A percentile compares a stretch with the other conserved stretches of the same genome.
Conservation (phyloP, 805 yeast genomes). For the Candida parachauliodes region DNA sequence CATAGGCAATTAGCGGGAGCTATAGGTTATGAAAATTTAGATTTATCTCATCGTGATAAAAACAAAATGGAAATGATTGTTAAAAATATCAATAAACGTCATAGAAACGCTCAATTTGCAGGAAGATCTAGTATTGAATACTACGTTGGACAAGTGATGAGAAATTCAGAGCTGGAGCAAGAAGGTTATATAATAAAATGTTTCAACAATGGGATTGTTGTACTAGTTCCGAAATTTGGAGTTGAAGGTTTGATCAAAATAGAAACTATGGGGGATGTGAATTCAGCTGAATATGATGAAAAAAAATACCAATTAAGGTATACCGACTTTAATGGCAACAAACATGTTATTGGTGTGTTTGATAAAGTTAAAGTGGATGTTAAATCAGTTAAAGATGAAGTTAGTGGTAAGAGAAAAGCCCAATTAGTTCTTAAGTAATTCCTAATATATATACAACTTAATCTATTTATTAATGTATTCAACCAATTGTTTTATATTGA, state of each 20-base stretch:
- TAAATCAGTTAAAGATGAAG: slow-evolving; percentile 75
- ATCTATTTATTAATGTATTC: slow-evolving; percentile 20
- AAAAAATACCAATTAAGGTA: slow-evolving; percentile 69
- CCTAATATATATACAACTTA: background rate
- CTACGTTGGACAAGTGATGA: slow-evolving; percentile 97
- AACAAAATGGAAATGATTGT: slow-evolving; percentile 84
- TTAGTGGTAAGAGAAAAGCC: slow-evolving; percentile 90
- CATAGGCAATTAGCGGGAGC: slow-evolving; percentile 99
- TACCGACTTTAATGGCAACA: slow-evolving; percentile 39
- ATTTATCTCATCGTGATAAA: slow-evolving; percentile 81
- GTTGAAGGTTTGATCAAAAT: slow-evolving; percentile 88
- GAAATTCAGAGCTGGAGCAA: slow-evolving; percentile 71
- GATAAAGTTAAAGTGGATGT: slow-evolving; percentile 84
- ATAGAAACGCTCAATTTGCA: slow-evolving; percentile 97
- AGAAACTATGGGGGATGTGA: slow-evolving; percentile 66
- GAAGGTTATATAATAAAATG: slow-evolving; percentile 92
- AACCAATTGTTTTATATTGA: slow-evolving; percentile 74
- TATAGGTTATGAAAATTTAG: slow-evolving; percentile 84
- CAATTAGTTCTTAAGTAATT: slow-evolving; percentile 56
- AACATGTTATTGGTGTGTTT: slow-evolving; percentile 63
- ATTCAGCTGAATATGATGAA: slow-evolving; percentile 68
- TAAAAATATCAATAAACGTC: slow-evolving; percentile 86
- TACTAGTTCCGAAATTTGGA: slow-evolving; percentile 92
- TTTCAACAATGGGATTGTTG: slow-evolving; percentile 91
- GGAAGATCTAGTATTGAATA: slow-evolving; percentile 98